Conservation (phyloP, 2,329 filamentous ascomycete genomes). For the Chaetothyriales sp. region DNA sequence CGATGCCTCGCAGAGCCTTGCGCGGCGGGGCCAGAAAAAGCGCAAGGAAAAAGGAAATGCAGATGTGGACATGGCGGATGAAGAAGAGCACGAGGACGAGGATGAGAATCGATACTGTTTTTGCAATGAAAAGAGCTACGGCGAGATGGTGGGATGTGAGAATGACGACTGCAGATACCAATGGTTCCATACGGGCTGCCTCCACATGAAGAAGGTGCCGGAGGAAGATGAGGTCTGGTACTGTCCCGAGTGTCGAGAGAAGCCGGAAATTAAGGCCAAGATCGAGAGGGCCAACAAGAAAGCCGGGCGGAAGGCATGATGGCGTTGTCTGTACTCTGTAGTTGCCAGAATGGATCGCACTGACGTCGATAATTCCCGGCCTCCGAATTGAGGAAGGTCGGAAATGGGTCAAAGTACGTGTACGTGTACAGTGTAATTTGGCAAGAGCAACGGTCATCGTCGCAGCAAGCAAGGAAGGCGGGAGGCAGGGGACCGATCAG, state of each 20-base stretch:
- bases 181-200: conserved; percentile 54
- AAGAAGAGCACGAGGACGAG: conserved; percentile 37
- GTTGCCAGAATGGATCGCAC: background rate
- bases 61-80: conserved; percentile 29
- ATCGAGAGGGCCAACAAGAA: conserved; percentile 7
- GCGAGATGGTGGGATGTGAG: conserved; percentile 54
- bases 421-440: no score
- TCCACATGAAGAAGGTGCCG: conserved; percentile 45
- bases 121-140: conserved; percentile 49
- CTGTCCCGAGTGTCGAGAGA: conserved; percentile 36
- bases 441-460: background rate
- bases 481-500: background rate
- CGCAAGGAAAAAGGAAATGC: conserved; percentile 15
- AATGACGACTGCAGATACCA: conserved; percentile 49
- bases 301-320: conserved; percentile 5
- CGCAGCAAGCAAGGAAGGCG: background rate
- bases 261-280: conserved; percentile 20
- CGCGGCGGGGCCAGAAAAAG: conserved; percentile 13
- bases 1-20: conserved; percentile 20
- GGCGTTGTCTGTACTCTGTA: background rate
- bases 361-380: background rate
- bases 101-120: conserved; percentile 51
- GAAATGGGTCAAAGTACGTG: background rate
- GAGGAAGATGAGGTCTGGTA: conserved; percentile 42
- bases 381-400: background rate